A percentile compares a stretch with the other conserved stretches of the same genome.
These are phyloP conservation scores for Pseudogymnoascus sp. DNA, from an alignment of 2,329 filamentous ascomycete genomes.

Conservation along the genomic window DNA sequence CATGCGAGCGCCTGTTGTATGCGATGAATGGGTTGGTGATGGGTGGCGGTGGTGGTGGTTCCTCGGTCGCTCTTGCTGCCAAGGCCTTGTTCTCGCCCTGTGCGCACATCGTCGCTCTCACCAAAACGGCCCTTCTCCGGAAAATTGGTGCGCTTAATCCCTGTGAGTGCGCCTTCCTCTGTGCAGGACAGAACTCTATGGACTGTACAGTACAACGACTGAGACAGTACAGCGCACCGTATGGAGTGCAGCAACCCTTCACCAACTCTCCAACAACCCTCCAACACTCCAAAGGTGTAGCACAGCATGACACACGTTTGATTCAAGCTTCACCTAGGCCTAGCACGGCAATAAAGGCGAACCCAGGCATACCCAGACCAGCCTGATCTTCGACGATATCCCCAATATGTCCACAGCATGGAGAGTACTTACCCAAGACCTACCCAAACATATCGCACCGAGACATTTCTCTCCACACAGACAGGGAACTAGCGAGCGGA, in stretches of 20 bases:
- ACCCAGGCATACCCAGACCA: neutral
- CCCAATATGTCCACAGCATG: neutral
- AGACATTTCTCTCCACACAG: slow-evolving; percentile 1
- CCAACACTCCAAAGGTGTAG: neutral
- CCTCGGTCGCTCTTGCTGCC: neutral
- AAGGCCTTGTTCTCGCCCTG: neutral
- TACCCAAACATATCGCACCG: slow-evolving; percentile 5
- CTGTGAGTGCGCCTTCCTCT: neutral
- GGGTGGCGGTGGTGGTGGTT: neutral
- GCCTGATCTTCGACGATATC: neutral
- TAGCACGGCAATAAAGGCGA: neutral
- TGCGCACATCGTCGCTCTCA: neutral
- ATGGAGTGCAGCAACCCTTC: neutral
- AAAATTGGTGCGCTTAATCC: slow-evolving; percentile 5
- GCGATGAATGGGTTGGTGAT: neutral
- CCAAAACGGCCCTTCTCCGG: slow-evolving; percentile 7
- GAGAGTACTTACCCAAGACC: neutral
- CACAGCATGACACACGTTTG: slow-evolving; percentile 2
- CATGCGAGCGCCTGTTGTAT: slow-evolving; percentile 3
- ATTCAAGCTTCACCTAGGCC: slow-evolving; percentile 4
- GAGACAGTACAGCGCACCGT: neutral
- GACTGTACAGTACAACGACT: neutral
- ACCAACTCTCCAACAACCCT: neutral
- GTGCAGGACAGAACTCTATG: neutral
- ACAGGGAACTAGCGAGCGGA: neutral